Percentiles rank a stretch among this genome's conserved stretches.
Evolutionary conservation across 768 basidiomycete genomes (phyloP).

Genomic region (Mycena amicta): DNA sequence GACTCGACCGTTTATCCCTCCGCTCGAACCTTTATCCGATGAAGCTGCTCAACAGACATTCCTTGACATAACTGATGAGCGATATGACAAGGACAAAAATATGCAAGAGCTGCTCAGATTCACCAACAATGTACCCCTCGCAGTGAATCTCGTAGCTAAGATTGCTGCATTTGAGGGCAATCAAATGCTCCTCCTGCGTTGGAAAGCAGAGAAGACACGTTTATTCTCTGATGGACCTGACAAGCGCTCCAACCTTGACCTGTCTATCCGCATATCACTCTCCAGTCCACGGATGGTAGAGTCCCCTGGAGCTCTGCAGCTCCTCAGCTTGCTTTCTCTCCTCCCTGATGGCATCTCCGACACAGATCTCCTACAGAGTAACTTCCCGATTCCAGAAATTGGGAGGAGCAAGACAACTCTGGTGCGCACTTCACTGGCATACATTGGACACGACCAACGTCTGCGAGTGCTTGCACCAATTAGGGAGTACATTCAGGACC

Average conservation of each 20-base stretch:
- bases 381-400: not conserved
- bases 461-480: not conserved
- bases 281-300: constrained; percentile 1
- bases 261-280: not conserved
- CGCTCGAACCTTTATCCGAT: not conserved
- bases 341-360: constrained; percentile 2
- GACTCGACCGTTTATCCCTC: not conserved
- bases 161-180: not conserved
- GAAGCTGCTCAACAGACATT: not conserved
- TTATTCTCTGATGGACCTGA: not conserved
- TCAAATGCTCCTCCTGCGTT: not conserved
- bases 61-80: not conserved
- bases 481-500: not conserved
- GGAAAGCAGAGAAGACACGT: not conserved
- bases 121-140: not conserved
- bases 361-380: not conserved
- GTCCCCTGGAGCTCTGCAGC: not conserved
- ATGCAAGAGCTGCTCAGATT: not conserved
- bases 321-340: not conserved
- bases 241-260: not conserved
- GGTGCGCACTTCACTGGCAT: not conserved
- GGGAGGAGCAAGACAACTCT: not conserved
- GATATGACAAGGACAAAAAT: not conserved
- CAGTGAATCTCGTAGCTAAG: not conserved
- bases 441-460: not conserved